These are phyloP conservation scores for Xylaria sp. DNA, from an alignment of 2,329 filamentous ascomycete genomes.

Conservation along the genomic window DNA sequence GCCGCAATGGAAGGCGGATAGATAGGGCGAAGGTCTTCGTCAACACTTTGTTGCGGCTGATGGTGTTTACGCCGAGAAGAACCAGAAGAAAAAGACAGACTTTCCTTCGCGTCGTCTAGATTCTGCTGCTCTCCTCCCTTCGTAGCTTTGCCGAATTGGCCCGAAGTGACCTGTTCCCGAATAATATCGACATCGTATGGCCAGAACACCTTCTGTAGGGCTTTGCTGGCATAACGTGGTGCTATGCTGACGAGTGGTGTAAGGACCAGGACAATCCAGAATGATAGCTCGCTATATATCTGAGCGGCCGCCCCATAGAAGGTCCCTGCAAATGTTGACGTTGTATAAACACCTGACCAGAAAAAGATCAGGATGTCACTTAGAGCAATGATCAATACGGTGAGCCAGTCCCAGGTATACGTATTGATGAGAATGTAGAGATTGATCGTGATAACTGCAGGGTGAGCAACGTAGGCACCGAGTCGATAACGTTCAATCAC, in stretches of 20 bases:
- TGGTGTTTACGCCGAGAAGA: slow-evolving; percentile 64
- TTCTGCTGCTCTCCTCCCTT: slow-evolving; percentile 50
- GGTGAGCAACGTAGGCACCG: slow-evolving; percentile 86
- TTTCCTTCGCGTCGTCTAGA: slow-evolving; percentile 53
- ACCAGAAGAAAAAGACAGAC: slow-evolving; percentile 49
- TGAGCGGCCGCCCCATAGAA: slow-evolving; percentile 83
- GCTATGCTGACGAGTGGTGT: slow-evolving; percentile 85
- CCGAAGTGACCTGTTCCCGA: slow-evolving; percentile 86
- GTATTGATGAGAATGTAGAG: slow-evolving; percentile 95
- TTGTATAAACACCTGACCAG: slow-evolving; percentile 90
- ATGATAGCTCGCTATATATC: slow-evolving; percentile 82
- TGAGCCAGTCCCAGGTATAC: slow-evolving; percentile 98
- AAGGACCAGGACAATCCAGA: slow-evolving; percentile 86
- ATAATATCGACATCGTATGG: slow-evolving; percentile 95
- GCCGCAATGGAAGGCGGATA: slow-evolving; percentile 92
- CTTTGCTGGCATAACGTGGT: slow-evolving; percentile 87
- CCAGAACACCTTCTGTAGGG: slow-evolving; percentile 91
- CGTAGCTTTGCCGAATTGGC: slow-evolving; percentile 79
- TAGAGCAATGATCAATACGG: slow-evolving; percentile 81
- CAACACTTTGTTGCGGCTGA: slow-evolving; percentile 70
- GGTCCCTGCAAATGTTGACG: slow-evolving; percentile 57
- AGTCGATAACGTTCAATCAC: slow-evolving; percentile 84
- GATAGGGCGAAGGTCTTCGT: slow-evolving; percentile 91
- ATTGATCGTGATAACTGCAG: slow-evolving; percentile 89
- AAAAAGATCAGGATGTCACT: slow-evolving; percentile 91